Evolutionary conservation across 1,139 yeast species (phyloP), one percentile per base, ranked within the genome.

Genomic region (Blastobotrys buckinghamii): DNA sequence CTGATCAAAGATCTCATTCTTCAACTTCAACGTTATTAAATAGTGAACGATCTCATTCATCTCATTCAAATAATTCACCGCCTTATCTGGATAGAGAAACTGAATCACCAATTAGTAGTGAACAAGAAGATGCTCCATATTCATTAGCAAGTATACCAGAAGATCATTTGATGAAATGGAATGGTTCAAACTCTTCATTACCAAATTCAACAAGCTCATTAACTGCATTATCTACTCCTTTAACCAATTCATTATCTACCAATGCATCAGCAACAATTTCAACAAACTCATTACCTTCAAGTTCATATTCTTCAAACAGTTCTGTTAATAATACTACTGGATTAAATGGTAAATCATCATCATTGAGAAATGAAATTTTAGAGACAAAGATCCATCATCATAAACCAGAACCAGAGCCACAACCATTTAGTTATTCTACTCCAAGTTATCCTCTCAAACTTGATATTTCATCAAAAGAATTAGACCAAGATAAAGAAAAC

Each of bases 91-190:
- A 48, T 29, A 40, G 39, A n/a, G 56, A 50, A 15, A 53, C 50
- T n/a, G 59, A 53, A 9, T 55, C 59, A 15, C 58, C 59, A 10
- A 49, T 47, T 15, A 50, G 57, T 6, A 50, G 57, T 6, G 60
- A 57, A 42, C 53, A 50, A 24, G 52, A 50, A 7, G 59, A 54
- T 40, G 35, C 34, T 10, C 45, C 45, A 10, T 32, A 26, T 24
- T 20, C 34, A 12, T 10, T 42, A 33, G 24, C 56, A 51, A 8
- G 51, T 47, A 39, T 45, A 45, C 43, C 38, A 35, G 46, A 35
- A 32, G 29, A 38, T 20, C 22, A 38, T 36, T n/a, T 37, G 13
- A 37, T 37, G 3, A 42, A 26, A 20, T 42, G 45, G 45, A 42
- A 42, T 15, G 45, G 35, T 20, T 42, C 45, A 13, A 24, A 20